A percentile compares a stretch with the other conserved stretches of the same genome.
Evolutionary conservation across 768 basidiomycete species (phyloP).

Genomic region (Phaffia australis): DNA sequence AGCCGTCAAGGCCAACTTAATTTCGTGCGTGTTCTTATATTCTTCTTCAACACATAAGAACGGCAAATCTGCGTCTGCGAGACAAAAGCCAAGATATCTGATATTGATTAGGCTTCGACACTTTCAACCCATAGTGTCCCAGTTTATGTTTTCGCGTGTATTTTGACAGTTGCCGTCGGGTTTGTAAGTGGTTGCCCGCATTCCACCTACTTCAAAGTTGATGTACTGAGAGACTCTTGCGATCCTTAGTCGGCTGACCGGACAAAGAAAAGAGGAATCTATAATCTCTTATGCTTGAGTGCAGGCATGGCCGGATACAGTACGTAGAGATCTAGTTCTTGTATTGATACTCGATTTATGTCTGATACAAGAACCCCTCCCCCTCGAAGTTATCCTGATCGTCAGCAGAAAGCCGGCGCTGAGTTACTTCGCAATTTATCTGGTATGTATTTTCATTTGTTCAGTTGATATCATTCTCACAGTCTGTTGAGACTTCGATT

Average conservation of each 20-base stretch:
- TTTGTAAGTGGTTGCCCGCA: not conserved
- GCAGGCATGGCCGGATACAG: slow-evolving; percentile 53
- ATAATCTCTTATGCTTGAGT: slow-evolving; percentile 44
- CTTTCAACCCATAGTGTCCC: slow-evolving; percentile 43
- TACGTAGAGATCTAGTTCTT: slow-evolving; percentile 48
- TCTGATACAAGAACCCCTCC: no score
- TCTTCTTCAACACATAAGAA: not conserved
- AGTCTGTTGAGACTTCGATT: no score
- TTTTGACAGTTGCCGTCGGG: slow-evolving; percentile 46
- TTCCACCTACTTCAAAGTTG: not conserved
- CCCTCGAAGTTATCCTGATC: no score
- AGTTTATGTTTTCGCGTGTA: slow-evolving; percentile 59
- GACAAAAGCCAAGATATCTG: not conserved
- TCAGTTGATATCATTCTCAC: no score
- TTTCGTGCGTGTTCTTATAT: slow-evolving; percentile 40
- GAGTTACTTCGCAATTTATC: slow-evolving; percentile 11
- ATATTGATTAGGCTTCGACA: not conserved
- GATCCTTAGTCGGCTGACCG: slow-evolving; percentile 44
- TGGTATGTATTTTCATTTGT: not conserved
- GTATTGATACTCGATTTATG: no score
- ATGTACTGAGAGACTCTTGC: not conserved
- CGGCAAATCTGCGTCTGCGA: not conserved
- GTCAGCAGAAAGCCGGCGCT: not conserved
- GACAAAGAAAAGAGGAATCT: slow-evolving; percentile 50
- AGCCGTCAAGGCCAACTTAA: slow-evolving; percentile 62